Conservation (phyloP, 805 yeast genomes). For the Debaryomyces hansenii region DNA sequence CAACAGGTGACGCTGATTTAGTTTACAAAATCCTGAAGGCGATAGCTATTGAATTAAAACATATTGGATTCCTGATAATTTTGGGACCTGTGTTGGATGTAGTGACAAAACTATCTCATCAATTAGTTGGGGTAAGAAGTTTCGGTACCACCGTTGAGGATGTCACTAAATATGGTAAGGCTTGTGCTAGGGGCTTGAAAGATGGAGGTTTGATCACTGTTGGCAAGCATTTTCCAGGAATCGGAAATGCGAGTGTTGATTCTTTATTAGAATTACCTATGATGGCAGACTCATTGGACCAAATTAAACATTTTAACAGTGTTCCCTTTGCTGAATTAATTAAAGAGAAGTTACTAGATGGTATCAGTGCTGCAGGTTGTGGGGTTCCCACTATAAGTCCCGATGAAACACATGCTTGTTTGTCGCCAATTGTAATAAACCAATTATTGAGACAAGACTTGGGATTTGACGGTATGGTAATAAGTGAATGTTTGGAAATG, state of each 20-base stretch:
- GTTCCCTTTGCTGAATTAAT: constrained; percentile 53
- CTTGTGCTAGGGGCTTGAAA: constrained; percentile 52
- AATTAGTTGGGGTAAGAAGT: constrained; percentile 58
- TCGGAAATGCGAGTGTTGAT: constrained; percentile 61
- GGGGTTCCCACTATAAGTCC: constrained; percentile 62
- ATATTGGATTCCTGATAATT: constrained; percentile 56
- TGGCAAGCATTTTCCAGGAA: constrained; percentile 69
- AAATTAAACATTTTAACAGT: constrained; percentile 48
- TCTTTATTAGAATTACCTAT: constrained; percentile 57
- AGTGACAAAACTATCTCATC: constrained; percentile 54
- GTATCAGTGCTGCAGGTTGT: constrained; percentile 62
- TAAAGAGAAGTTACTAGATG: constrained; percentile 47
- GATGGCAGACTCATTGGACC: constrained; percentile 55
- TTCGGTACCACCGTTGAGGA: constrained; percentile 62
- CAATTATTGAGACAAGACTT: constrained; percentile 51
- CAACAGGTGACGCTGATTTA: constrained; percentile 49
- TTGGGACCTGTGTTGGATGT: constrained; percentile 67
- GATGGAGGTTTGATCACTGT: constrained; percentile 55
- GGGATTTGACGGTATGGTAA: constrained; percentile 55
- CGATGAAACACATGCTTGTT: constrained; percentile 62
- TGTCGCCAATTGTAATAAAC: constrained; percentile 52
- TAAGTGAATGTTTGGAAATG: constrained; percentile 63
- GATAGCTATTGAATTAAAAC: constrained; percentile 49
- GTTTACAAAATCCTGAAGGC: constrained; percentile 56
- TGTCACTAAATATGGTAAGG: constrained; percentile 53